A percentile compares a stretch with the other conserved stretches of the same genome.
Conservation (phyloP, 2,329 filamentous ascomycete species). For the Trichoderma brevicompactum region DNA sequence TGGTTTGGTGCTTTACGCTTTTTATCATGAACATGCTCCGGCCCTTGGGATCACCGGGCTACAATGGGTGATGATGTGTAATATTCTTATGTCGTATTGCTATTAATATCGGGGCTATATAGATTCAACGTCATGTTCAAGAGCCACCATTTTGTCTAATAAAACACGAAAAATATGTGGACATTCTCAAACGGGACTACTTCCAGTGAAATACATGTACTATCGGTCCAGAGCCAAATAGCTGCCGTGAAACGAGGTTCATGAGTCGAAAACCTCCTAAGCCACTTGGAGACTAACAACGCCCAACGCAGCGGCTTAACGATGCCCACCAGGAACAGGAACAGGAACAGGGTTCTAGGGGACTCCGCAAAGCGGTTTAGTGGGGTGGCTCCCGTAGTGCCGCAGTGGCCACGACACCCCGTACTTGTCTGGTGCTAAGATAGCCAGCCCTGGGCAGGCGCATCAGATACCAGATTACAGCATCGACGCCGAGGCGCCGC, state of each 20-base stretch:
- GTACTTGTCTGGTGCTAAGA: conserved; percentile 17
- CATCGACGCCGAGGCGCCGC: not conserved
- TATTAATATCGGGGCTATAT: conserved; percentile 23
- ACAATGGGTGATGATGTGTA: conserved; percentile 23
- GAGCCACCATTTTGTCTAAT: not conserved
- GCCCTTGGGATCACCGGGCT: not conserved
- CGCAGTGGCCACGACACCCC: conserved; percentile 22
- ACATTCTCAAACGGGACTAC: too few relatives aligned
- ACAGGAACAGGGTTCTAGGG: conserved; percentile 5
- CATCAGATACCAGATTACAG: too few relatives aligned
- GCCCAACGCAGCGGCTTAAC: conserved; percentile 7
- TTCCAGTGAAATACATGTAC: not conserved
- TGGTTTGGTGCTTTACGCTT: conserved; percentile 25
- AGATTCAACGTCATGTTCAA: conserved; percentile 18
- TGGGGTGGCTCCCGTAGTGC: conserved; percentile 12
- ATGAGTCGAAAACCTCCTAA: not conserved
- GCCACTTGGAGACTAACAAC: conserved; percentile 10
- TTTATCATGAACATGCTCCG: conserved; percentile 15
- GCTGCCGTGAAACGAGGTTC: too few relatives aligned
- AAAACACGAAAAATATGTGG: not conserved
- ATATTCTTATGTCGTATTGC: conserved; percentile 8
- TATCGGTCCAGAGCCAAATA: too few relatives aligned
- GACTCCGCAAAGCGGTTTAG: conserved; percentile 22
- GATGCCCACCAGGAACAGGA: conserved; percentile 6
- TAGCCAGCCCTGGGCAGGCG: not conserved